These are phyloP conservation scores for Selenicereus undatus DNA, from an alignment of 148 eudicot genomes.

Conservation along the genomic window DNA sequence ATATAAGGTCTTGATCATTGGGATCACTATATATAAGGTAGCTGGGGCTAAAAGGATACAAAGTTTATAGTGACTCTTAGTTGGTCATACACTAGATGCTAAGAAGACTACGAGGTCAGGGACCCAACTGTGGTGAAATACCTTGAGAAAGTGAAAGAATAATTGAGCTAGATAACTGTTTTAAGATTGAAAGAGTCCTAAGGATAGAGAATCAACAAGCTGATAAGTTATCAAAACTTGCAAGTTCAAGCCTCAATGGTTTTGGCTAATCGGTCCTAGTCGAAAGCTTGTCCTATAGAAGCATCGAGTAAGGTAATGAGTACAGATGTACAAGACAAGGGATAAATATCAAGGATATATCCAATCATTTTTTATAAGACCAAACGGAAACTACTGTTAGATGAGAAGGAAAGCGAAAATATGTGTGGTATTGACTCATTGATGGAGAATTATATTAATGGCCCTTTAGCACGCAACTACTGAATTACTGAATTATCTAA, in stretches of 20 bases:
- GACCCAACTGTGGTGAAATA: neutral
- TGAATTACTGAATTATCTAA: neutral
- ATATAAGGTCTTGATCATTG: neutral
- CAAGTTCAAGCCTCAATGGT: neutral
- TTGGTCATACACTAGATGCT: neutral
- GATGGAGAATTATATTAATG: neutral
- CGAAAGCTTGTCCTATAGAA: neutral
- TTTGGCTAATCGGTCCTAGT: neutral
- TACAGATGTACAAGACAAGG: too few species aligned
- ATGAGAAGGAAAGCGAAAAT: neutral
- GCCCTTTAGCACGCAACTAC: neutral
- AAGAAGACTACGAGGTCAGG: neutral
- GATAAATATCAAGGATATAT: neutral
- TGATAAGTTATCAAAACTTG: neutral
- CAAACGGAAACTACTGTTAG: neutral
- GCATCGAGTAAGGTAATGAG: neutral
- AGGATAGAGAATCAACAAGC: neutral
- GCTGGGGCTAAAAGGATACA: neutral
- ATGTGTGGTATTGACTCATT: neutral
- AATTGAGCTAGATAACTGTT: neutral
- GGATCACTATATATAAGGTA: neutral
- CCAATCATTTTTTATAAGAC: neutral
- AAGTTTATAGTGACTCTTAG: neutral
- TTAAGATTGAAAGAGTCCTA: neutral
- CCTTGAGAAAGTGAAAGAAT: neutral